Evolutionary conservation across 345 rosid genomes (phyloP).

Genomic region (Lumnitzera littorea): DNA sequence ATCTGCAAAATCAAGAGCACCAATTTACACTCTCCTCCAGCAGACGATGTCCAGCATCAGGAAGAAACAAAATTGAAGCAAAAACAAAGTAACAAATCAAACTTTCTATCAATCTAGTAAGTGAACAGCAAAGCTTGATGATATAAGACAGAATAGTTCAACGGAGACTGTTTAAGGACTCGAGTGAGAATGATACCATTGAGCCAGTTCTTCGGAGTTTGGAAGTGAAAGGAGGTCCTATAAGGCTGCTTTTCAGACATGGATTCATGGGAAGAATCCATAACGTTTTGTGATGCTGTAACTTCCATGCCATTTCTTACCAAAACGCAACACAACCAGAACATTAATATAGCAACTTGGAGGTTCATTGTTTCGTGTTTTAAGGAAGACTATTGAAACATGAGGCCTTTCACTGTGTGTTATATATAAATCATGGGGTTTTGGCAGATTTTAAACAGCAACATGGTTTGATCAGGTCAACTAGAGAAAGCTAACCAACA

Average conservation of each 20-base stretch:
- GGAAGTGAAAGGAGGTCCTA: conserved; percentile 43
- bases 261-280: neutral
- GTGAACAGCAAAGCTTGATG: no score
- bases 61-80: neutral
- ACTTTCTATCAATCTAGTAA: no score
- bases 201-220: conserved; percentile 41
- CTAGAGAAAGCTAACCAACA: no score
- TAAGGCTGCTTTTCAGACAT: conserved; percentile 15
- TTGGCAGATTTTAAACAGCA: no score
- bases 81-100: no score
- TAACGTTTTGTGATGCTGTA: neutral
- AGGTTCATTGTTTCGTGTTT: neutral
- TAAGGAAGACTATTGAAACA: neutral
- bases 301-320: conserved; percentile 9
- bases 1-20: conserved; percentile 16
- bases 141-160: no score
- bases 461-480: no score
- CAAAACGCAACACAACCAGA: conserved; percentile 12
- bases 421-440: neutral
- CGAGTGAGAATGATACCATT: conserved; percentile 19
- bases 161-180: no score
- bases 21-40: conserved; percentile 12
- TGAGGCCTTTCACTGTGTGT: neutral
- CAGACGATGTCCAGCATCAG: conserved; percentile 7
- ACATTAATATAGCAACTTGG: conserved; percentile 3